phyloP scores from a whole-genome alignment of 306 rosid species.

The Canavalia ensiformis region DNA sequence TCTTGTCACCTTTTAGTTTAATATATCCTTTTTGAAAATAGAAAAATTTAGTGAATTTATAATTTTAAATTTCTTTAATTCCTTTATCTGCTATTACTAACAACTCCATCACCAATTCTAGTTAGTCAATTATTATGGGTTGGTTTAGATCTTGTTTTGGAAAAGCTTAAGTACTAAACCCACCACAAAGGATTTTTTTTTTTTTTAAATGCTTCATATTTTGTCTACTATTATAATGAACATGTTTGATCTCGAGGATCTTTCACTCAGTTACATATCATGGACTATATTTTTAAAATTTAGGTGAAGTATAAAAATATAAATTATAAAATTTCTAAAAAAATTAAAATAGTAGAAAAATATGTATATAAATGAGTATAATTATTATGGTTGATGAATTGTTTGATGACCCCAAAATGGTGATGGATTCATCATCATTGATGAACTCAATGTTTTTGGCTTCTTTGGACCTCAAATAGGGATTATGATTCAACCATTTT shows the following conservation, averaged over 20 bases:
- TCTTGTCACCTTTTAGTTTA: no score
- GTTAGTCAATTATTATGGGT: not conserved
- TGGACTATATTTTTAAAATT: not conserved
- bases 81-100: not conserved
- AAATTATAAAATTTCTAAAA: no score
- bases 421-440: no score
- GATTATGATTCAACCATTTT: no score
- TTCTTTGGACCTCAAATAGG: no score
- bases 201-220: not conserved
- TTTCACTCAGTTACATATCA: not conserved
- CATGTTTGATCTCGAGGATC: not conserved
- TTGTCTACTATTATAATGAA: not conserved
- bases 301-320: no score
- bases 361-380: no score
- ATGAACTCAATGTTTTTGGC: no score
- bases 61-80: not conserved
- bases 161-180: constrained; percentile 7
- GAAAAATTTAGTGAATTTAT: not conserved
- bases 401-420: no score
- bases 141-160: constrained; percentile 32
- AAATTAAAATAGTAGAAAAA: no score
- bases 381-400: no score
- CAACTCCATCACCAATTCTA: not conserved
- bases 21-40: not conserved
- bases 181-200: not conserved